Evolutionary conservation across 768 basidiomycete species (phyloP), one percentile per base, ranked within the genome.

Genomic region (Rhodotorula paludigena): DNA sequence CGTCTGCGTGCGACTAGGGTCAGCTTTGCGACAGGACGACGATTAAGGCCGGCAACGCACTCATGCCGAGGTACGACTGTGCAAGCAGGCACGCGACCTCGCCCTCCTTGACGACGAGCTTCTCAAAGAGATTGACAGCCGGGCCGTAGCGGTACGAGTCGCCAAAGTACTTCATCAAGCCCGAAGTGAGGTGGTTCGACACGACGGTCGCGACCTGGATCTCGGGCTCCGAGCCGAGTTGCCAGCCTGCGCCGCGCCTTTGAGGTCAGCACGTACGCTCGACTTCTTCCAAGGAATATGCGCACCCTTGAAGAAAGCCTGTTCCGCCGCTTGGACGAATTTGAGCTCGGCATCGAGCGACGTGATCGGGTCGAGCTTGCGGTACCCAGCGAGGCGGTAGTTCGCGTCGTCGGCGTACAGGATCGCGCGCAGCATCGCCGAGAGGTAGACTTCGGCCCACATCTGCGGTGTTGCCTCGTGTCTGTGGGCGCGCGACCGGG

Each of bases 381-480:
- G 87, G 77, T 92, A 97, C 21, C 92, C 91, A 32, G 97, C 92
- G 16, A 98, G 81, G 74, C 85, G 67, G 77, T 97, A 92, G 32
- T 86, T 88, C 15, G 90, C 86, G 76, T 99, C 96, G 78, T 98
- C 96, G 38, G 93, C 91, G 78, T 98, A 98, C 42, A 98, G 83
- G 53, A 98, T 90, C 5, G 94, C 85, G 33, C 96, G 85, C 2
- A 98, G 83, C 25, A 97, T 76, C 5, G 94, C 92, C 6, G 96
- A 97, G 3, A 97, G 85, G 77, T 92, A 98, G 3, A 93, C 92
- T 80, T 99, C 96, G 77, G 92, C 90, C 96, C 96, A 99, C 33
- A 99, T 85, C 36, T 92, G 89, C 0, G 87, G 82, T 0, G 92
- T 91, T 18, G 93, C 88, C 76, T 92, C 89, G 74, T 93, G 92